Conservation (phyloP, 192 early-diverging fungal species). For the Umbelopsis isabellina region DNA sequence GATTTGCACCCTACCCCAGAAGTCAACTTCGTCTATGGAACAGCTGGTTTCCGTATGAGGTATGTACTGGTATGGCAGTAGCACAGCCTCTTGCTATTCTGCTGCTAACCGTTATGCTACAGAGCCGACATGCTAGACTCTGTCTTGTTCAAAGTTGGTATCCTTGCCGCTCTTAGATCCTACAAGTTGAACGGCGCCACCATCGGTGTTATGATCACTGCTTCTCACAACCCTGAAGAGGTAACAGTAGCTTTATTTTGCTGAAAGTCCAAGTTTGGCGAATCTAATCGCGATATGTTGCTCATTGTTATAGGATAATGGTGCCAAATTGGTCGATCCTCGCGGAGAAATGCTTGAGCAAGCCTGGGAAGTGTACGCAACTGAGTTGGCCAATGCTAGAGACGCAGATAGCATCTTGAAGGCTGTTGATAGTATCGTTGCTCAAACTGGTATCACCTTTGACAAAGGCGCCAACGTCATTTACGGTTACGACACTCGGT, state of each 20-base stretch:
- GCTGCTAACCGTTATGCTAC: conserved; percentile 6
- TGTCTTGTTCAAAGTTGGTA: conserved; percentile 90
- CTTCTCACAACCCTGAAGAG: conserved; percentile 94
- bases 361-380: conserved; percentile 93
- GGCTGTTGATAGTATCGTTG: conserved; percentile 66
- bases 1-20: conserved; percentile 5
- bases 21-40: conserved; percentile 83
- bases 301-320: conserved; percentile 78
- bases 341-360: conserved; percentile 98
- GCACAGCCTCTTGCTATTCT: background rate
- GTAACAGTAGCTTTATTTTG: conserved; percentile 45
- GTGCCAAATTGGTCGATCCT: conserved; percentile 97
- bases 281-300: background rate
- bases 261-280: background rate
- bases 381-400: conserved; percentile 84
- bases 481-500: conserved; percentile 93
- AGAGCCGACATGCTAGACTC: conserved; percentile 89
- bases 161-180: conserved; percentile 91
- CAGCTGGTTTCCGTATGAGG: conserved; percentile 97
- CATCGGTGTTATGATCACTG: conserved; percentile 98
- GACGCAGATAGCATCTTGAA: conserved; percentile 63
- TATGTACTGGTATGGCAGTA: conserved; percentile 41
- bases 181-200: conserved; percentile 79
- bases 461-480: conserved; percentile 71
- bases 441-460: conserved; percentile 71